Evolutionary conservation across 1,284 basidiomycete species (phyloP), one percentile per base, ranked within the genome.

Genomic region (Tilletia setariae): DNA sequence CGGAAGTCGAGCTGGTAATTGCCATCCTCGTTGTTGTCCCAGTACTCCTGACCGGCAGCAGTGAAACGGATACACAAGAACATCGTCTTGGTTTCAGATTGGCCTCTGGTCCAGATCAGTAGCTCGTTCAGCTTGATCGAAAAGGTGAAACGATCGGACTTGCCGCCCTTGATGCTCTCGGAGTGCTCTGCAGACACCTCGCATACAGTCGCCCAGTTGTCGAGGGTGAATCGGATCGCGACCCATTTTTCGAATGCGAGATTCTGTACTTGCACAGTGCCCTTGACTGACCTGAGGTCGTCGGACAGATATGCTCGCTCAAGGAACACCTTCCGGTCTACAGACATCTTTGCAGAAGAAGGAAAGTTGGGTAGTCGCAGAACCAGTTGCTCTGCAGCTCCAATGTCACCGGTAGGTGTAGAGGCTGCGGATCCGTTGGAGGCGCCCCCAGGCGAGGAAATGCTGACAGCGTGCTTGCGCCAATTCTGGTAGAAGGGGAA

Each of bases 151-250:
- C 86, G 83, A 80, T 94, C 93, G 77, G 88, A 88, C 9, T 68
- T 65, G 68, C 85, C 85, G 21, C 90, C 74, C 72, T 79, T 82
- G 28, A 90, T 89, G 69, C 73, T 78, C 74, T 90, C 89, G 64
- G 88, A 84, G 82, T 92, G 90, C 56, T 87, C 88, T 28, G 89
- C 94, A 0, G 90, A 88, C 61, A 97, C 91, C 84, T 98, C 94
- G 81, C 90, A 93, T 68, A 92, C 94, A 44, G 94, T 98, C 83
- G 93, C 91, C 94, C 95, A 98, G 78, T 86, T 87, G 82, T 98
- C 94, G 75, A 94, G 87, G 1, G 94, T 97, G 84, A 97, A 98
- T 47, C 94, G 89, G 25, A 93, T 88, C 9, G 89, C 90, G 68
- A 97, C 87, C 86, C 88, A 89, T 84, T 97, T 97, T 77, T 91